These are phyloP conservation scores for Pyrenophora graminea DNA, from an alignment of 2,329 filamentous ascomycete genomes.

Conservation along the genomic window DNA sequence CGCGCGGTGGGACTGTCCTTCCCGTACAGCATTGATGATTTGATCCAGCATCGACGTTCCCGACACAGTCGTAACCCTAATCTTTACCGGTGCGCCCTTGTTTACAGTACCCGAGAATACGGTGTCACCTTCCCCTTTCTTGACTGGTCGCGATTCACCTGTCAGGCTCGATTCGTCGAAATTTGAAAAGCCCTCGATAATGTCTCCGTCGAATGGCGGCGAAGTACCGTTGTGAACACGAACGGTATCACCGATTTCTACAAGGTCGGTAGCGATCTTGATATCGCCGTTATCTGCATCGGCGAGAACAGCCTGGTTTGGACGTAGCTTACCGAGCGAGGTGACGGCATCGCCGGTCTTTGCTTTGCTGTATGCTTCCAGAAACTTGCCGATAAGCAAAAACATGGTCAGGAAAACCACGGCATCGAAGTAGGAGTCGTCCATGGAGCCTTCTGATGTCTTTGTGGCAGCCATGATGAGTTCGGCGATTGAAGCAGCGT, in stretches of 20 bases:
- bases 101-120: slow-evolving; percentile 78
- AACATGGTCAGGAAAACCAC: slow-evolving; percentile 92
- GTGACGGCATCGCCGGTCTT: slow-evolving; percentile 86
- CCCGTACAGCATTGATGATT: slow-evolving; percentile 75
- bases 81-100: slow-evolving; percentile 64
- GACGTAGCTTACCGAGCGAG: slow-evolving; percentile 75
- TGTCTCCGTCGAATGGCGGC: slow-evolving; percentile 77
- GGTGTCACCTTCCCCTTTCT: slow-evolving; percentile 65
- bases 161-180: slow-evolving; percentile 94
- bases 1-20: slow-evolving; percentile 75
- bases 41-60: slow-evolving; percentile 79
- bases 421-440: slow-evolving; percentile 77
- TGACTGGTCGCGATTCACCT: slow-evolving; percentile 71
- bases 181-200: slow-evolving; percentile 61
- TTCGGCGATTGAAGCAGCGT: slow-evolving; percentile 78
- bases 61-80: slow-evolving; percentile 66
- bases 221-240: slow-evolving; percentile 78
- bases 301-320: slow-evolving; percentile 74
- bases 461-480: slow-evolving; percentile 63
- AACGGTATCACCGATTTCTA: slow-evolving; percentile 63
- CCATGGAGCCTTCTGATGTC: slow-evolving; percentile 39
- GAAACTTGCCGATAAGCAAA: slow-evolving; percentile 71
- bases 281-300: slow-evolving; percentile 48
- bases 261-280: slow-evolving; percentile 65
- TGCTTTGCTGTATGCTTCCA: slow-evolving; percentile 90